Evolutionary conservation across 208 protist genomes (phyloP), one percentile per base, ranked within the genome.

Genomic region (Trypanosoma brucei): DNA sequence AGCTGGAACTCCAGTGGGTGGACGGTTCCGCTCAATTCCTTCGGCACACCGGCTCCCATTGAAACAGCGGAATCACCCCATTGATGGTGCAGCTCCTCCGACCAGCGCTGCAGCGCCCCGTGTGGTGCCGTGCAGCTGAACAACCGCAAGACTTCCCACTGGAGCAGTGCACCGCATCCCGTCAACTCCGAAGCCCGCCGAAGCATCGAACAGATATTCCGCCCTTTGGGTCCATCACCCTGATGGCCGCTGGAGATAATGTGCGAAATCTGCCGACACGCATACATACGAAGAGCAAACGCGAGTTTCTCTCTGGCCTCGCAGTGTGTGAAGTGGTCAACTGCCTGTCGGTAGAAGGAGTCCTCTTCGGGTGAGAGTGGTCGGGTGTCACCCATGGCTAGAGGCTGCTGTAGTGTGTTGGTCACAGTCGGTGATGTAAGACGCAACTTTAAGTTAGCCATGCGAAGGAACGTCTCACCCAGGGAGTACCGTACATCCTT

Each of bases 61-160:
- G 45, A 53, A 31, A 22, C 44, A 33, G 44, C 39, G 33, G 5
- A 1, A 34, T 30, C 35, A 38, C 34, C 36, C 65, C 65, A 78
- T 54, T 69, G 72, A 11, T 51, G 49, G 5, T 70, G 9, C 6
- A 87, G 59, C 11, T 68, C 68, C 55, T 81, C 60, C 8, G 65
- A 80, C 14, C 55, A 54, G 22, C 71, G 75, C 33, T 64, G 60
- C 49, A 93, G 60, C 0, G 63, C 55, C 2, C 49, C 52, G 45
- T 75, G 69, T 2, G 60, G 40, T 30, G 53, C 55, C 2, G 75
- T 72, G 33, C 75, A 62, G 0, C 76, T 86, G 75, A 76, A 72
- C 42, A 93, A 69, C 1, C 83, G 82, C 65, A 90, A 60, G 14
- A 77, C 69, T 66, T 93, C 77, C 79, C 77, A 87, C 56, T 88